Evolutionary conservation across 306 rosid genomes (phyloP).

Genomic region (Herpetospermum pedunculosum): DNA sequence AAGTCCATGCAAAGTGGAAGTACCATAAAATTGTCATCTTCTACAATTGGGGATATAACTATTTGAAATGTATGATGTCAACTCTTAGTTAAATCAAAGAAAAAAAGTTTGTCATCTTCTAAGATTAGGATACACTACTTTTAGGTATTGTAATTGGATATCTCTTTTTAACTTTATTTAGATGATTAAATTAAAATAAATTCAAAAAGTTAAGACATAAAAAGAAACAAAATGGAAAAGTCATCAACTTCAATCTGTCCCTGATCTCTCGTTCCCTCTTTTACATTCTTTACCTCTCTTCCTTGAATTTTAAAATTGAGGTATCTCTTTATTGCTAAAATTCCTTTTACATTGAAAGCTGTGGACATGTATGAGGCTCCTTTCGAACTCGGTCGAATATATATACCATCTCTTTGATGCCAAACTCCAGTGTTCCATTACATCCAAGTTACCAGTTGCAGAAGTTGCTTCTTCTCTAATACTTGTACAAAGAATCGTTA

Average conservation of each 20-base stretch:
- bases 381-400: not conserved
- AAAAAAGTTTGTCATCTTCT: not conserved
- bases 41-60: not conserved
- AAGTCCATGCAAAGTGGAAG: not conserved
- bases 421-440: not conserved
- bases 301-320: not conserved
- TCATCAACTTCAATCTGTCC: not conserved
- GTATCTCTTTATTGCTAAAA: not conserved
- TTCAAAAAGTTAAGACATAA: not conserved
- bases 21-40: not conserved
- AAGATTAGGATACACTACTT: not conserved
- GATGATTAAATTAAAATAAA: not conserved
- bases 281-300: not conserved
- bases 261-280: not conserved
- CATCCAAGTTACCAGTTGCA: not conserved
- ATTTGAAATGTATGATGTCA: not conserved
- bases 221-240: not conserved
- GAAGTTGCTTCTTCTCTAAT: not conserved
- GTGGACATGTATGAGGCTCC: not conserved
- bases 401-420: not conserved
- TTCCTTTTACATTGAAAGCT: not conserved
- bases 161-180: not conserved
- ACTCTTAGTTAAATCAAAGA: not conserved
- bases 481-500: not conserved
- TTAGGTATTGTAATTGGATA: not conserved